Evolutionary conservation across 2,329 filamentous ascomycete genomes (phyloP), one percentile per base, ranked within the genome.

Genomic region (Phoma herbarum): DNA sequence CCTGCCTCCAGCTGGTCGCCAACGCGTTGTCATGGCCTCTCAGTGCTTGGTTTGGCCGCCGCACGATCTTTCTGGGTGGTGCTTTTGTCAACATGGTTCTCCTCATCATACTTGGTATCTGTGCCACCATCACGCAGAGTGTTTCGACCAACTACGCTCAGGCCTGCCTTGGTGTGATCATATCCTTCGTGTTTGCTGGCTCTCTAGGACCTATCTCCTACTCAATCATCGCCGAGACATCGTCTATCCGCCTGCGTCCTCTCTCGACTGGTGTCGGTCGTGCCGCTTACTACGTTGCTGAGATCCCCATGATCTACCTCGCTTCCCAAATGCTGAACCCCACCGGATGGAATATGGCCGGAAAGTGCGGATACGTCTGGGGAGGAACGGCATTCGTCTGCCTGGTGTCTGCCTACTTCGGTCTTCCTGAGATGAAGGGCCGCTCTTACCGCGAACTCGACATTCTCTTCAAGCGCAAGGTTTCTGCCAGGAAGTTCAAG

Each of bases 11-110:
- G 68, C 78, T 77, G 70, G 75, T 90, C 68, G 81, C 87, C 61
- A 85, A 88, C 74, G 86, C 86, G 80, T 77, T 86, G 42, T 88
- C 86, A 51, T 89, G 87, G 87, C 76, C 88, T 56, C 82, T 90
- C 46, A 88, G 84, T n/a, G 83, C 82, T 4, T 88, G 85, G 74
- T 79, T 86, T 53, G 86, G 86, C 66, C 83, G 86, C 58, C 85
- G 86, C 51, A 82, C 83, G 16, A 88, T 89, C 73, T 89, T 88
- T 72, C 78, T 89, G 51, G 86, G 81, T 73, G 86, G 86, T 61
- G 82, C 83, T 26, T 68, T 75, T 29, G 78, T 83, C 75, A 87
- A 86, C 74, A 76, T 78, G 61, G 63, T 70, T 41, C 79, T 88
- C 60, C 78, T 88, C 35, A 59, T 89, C 62, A 75, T 79, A 5